phyloP scores from a whole-genome alignment of 495 filamentous ascomycete genomes.

The Talaromyces ruber region DNA sequence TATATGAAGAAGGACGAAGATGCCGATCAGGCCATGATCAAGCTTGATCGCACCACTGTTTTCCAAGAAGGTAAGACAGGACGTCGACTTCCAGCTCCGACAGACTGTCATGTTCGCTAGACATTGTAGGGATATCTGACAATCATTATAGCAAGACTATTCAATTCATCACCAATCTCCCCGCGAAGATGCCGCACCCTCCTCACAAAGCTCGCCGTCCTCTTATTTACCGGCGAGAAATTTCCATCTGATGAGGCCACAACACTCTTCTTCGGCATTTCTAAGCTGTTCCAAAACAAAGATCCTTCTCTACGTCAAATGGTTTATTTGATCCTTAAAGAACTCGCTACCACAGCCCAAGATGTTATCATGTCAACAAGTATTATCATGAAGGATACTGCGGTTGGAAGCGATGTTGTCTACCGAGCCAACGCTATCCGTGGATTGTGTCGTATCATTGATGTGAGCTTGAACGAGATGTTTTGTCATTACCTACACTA shows the following conservation, averaged over 20 bases:
- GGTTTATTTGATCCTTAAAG: slow-evolving; percentile 97
- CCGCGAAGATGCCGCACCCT: slow-evolving; percentile 92
- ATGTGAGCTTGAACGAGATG: slow-evolving; percentile 50
- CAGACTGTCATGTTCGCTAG: slow-evolving; percentile 11
- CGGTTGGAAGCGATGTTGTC: slow-evolving; percentile 87
- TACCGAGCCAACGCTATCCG: slow-evolving; percentile 97
- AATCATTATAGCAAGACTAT: slow-evolving; percentile 70
- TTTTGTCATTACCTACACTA: slow-evolving; percentile 7
- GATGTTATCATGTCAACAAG: slow-evolving; percentile 99
- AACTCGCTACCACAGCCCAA: slow-evolving; percentile 90
- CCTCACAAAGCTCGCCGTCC: slow-evolving; percentile 93
- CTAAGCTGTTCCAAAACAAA: slow-evolving; percentile 99
- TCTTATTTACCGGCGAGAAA: slow-evolving; percentile 92
- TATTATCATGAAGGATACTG: slow-evolving; percentile 99
- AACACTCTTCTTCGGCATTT: slow-evolving; percentile 97
- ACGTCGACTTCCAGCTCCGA: slow-evolving; percentile 4
- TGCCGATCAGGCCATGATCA: slow-evolving; percentile 83
- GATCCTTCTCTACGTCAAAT: slow-evolving; percentile 97
- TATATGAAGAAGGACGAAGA: slow-evolving; percentile 99
- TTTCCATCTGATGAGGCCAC: slow-evolving; percentile 98
- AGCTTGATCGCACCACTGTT: slow-evolving; percentile 94
- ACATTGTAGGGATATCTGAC: slow-evolving; percentile 7
- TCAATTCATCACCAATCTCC: slow-evolving; percentile 93
- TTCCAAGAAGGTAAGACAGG: slow-evolving; percentile 86
- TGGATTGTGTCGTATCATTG: slow-evolving; percentile 92